These are phyloP conservation scores for Cytospora piceae DNA, from an alignment of 2,329 filamentous ascomycete species.

Conservation along the genomic window DNA sequence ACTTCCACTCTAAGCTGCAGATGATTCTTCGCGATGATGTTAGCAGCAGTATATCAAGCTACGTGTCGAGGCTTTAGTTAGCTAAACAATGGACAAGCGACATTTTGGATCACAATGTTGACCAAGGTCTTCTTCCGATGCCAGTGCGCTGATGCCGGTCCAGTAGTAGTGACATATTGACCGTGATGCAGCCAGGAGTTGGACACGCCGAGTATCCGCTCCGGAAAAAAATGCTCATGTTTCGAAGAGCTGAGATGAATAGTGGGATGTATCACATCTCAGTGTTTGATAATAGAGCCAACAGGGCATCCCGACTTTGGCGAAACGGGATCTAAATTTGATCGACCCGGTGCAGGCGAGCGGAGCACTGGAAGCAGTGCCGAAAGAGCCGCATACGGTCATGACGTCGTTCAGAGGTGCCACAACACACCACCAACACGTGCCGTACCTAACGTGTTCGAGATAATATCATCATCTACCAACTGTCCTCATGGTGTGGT, in stretches of 20 bases:
- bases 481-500: neutral
- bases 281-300: neutral
- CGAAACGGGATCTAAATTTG: conserved; percentile 7
- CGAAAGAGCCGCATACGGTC: conserved; percentile 19
- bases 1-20: neutral
- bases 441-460: neutral
- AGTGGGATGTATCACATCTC: neutral
- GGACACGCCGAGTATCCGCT: neutral
- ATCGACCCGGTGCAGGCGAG: neutral
- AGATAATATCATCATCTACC: neutral
- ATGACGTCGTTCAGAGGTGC: conserved; percentile 16
- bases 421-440: neutral
- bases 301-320: conserved; percentile 21
- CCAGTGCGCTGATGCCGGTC: neutral
- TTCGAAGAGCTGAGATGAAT: neutral
- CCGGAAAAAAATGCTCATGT: neutral
- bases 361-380: conserved; percentile 4
- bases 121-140: neutral
- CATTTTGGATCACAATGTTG: neutral
- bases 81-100: neutral
- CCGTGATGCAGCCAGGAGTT: neutral
- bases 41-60: neutral
- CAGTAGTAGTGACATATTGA: neutral
- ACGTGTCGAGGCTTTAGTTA: neutral
- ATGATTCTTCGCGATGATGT: neutral